Base-by-base conservation (phyloP, 2,329 filamentous ascomycete species). In the Saccharata proteae region DNA sequence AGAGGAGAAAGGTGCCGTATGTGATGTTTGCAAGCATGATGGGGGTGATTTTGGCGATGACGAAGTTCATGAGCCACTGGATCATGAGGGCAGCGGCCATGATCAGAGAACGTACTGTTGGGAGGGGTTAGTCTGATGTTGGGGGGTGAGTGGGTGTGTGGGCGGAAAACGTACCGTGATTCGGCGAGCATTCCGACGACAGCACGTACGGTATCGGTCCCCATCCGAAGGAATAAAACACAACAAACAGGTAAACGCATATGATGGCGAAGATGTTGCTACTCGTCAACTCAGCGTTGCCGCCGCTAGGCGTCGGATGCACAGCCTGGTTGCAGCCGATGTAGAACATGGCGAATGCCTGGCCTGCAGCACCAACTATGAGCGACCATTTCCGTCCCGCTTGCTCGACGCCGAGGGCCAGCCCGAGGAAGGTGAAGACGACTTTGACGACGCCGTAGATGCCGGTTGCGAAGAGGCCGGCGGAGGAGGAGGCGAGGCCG, bases 191-290 rank as follows among this genome's bases (percentile, higher is more conserved):
- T 37, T 64, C 59, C 5, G 53, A 55, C 7, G 47, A 48, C n/a
- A 63, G 46, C 12, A 64, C 52, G 36, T 59, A 64, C 1, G 60
- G 58, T 5, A 58, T 58, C 1, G 59, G 59, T 4, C 60, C 60
- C 59, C 59, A 64, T 6, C 32, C 59, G 32, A 62, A 60, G 3
- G 50, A 57, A 45, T 61, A 63, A 42, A 62, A 62, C 7, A 62
- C 56, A 6, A 62, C 60, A 31, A 61, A 63, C 5, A 62, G 47
- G 38, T 67, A 67, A 4, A 69, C 60, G 45, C 65, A 68, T 30
- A 68, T 56, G 47, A 69, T 66, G 6, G 61, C 57, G 29, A 68
- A 60, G 27, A 54, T 57, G 35, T 47, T 47, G 25, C 47, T 49
- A 28, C 53, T 53, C 23, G 47, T 49, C n/a, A 56, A 49, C 5